Percentiles rank a stretch among this genome's conserved stretches.
phyloP scores from a whole-genome alignment of 2,329 filamentous ascomycete species.

The Colletotrichum salicis region DNA sequence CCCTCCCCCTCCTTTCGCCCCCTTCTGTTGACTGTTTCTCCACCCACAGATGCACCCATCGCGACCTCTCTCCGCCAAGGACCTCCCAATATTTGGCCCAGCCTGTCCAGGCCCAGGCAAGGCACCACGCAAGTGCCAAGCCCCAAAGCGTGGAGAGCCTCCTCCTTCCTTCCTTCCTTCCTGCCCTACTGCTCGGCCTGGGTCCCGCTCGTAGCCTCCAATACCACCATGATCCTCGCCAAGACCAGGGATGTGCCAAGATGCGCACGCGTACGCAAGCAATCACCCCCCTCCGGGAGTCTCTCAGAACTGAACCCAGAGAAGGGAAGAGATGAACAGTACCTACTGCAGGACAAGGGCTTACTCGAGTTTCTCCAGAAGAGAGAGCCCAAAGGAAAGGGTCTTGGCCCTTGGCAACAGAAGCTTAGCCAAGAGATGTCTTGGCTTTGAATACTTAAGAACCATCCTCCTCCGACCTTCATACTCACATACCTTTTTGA shows the following conservation, averaged over 20 bases:
- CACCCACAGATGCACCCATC: neutral
- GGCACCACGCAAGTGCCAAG: constrained; percentile 21
- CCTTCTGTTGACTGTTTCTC: neutral
- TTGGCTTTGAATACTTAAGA: constrained; percentile 23
- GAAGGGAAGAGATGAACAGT: neutral
- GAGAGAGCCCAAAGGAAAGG: neutral
- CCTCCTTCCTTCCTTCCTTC: constrained; percentile 4
- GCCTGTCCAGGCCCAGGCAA: constrained; percentile 12
- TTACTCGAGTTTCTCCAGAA: neutral
- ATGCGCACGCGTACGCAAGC: constrained; percentile 12
- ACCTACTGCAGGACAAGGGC: neutral
- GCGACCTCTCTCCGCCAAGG: constrained; percentile 11
- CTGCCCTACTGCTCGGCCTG: neutral
- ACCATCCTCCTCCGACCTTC: constrained; percentile 8
- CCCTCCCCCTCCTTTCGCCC: no score
- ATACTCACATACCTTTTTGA: neutral
- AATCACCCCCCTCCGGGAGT: neutral
- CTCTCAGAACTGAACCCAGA: neutral
- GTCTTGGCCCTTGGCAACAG: constrained; percentile 29
- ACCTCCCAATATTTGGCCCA: constrained; percentile 6
- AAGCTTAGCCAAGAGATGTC: constrained; percentile 31
- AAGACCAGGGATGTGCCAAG: neutral
- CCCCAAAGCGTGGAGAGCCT: constrained; percentile 20
- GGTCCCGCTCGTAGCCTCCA: neutral
- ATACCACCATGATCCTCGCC: constrained; percentile 13